phyloP scores from a whole-genome alignment of 306 rosid species.

The Biancaea sappan region DNA sequence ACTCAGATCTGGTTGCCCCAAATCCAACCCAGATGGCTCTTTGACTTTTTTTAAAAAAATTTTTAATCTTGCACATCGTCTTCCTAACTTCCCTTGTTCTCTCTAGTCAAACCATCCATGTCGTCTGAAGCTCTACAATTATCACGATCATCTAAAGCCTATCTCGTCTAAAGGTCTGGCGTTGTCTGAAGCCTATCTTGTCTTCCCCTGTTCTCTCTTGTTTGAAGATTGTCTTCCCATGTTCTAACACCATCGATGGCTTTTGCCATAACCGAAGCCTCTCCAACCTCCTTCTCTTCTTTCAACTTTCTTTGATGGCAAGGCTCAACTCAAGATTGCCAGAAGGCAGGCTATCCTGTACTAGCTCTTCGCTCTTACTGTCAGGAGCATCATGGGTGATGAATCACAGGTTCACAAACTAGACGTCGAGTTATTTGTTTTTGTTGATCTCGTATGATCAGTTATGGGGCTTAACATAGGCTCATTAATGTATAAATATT shows the following conservation, averaged over 20 bases:
- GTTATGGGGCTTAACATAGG: not conserved
- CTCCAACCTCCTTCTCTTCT: slow-evolving; percentile 37
- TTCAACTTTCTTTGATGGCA: slow-evolving; percentile 39
- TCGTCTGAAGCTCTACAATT: too few species aligned
- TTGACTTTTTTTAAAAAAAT: too few species aligned
- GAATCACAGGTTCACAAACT: not conserved
- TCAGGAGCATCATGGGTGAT: slow-evolving; percentile 56
- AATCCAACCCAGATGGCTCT: too few species aligned
- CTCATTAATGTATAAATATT: not conserved
- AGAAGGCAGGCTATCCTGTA: slow-evolving; percentile 48
- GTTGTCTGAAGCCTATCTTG: too few species aligned
- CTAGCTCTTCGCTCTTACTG: slow-evolving; percentile 49
- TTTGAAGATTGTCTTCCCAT: too few species aligned
- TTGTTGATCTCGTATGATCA: not conserved
- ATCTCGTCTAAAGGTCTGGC: too few species aligned
- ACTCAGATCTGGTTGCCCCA: too few species aligned
- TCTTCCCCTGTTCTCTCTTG: too few species aligned
- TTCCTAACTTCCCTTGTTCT: too few species aligned
- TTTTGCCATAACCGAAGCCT: slow-evolving; percentile 43
- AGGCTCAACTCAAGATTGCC: slow-evolving; percentile 53
- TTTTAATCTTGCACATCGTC: too few species aligned
- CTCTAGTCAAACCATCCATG: too few species aligned
- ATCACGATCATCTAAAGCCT: too few species aligned
- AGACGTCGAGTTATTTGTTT: not conserved
- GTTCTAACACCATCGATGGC: slow-evolving; percentile 52